These are phyloP conservation scores for Amanita rubescens DNA, from an alignment of 768 basidiomycete species.

Conservation along the genomic window DNA sequence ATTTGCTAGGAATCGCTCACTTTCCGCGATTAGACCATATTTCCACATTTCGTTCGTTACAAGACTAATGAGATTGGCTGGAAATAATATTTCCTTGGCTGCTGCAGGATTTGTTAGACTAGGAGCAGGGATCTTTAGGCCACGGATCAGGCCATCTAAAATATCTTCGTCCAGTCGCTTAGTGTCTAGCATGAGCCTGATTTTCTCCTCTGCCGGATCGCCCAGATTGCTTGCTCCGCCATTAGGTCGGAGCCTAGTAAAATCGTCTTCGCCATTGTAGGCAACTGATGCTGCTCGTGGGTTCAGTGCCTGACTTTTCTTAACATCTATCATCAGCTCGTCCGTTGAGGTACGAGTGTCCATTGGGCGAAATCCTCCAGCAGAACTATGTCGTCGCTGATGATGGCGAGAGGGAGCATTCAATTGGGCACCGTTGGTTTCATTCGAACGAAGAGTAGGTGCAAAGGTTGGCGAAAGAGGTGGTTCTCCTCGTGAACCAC, in stretches of 20 bases:
- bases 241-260: conserved; percentile 54
- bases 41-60: conserved; percentile 99
- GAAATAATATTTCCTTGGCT: conserved; percentile 97
- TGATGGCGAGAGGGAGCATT: conserved; percentile 42
- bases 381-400: conserved; percentile 81
- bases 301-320: conserved; percentile 61
- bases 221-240: conserved; percentile 68
- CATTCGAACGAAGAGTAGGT: conserved; percentile 57
- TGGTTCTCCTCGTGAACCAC: conserved; percentile 59
- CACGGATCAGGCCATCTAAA: conserved; percentile 80
- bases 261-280: conserved; percentile 75
- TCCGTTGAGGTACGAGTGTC: conserved; percentile 72
- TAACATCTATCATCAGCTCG: conserved; percentile 69
- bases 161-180: conserved; percentile 92
- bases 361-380: conserved; percentile 62
- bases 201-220: conserved; percentile 93
- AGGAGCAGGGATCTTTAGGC: conserved; percentile 88
- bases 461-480: conserved; percentile 84
- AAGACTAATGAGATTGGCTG: conserved; percentile 93
- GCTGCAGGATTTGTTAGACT: conserved; percentile 87
- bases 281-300: conserved; percentile 87
- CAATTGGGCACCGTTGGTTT: conserved; percentile 38
- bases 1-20: conserved; percentile 96
- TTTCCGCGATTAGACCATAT: conserved; percentile 92
- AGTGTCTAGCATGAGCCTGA: conserved; percentile 84